Base-by-base conservation (phyloP, 495 filamentous ascomycete species). In the Cercophora sp. region DNA sequence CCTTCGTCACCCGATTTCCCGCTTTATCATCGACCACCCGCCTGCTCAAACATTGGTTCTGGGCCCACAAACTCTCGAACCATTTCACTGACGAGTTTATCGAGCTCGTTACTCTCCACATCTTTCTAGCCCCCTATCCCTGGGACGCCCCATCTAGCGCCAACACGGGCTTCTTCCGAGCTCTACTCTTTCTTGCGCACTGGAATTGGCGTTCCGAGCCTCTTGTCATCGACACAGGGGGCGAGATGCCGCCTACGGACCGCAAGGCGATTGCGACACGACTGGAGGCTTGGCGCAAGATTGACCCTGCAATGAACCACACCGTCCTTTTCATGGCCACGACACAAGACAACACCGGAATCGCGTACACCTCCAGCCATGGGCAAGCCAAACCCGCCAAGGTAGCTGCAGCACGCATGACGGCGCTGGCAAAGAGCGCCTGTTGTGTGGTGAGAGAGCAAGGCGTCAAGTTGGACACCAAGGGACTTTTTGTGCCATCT, bases 141-240 rank as follows among this genome's bases (percentile, higher is more conserved):
- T 96, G 88, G 85, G 70, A 81, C 15, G 67, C 79, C 1, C 93
- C 93, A 3, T 86, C 85, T 0, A 89, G 83, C 61, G 75, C 84
- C n/a, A 85, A 80, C 73, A 85, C 84, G 15, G 93, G 86, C 3
- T 95, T 98, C 60, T 66, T 91, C 16, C 80, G 91, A 34, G 87
- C 89, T 4, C 72, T 98, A 8, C 61, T 82, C 5, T 85, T 88
- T 56, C 68, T 97, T 9, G 79, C 90, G 1, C 77, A 80, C 19
- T 98, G 93, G 91, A 90, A 97, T 60, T 98, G 93, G 93, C 82
- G 88, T 18, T 70, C 77, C 23, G 84, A 89, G 22, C 87, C 93
- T 0, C 75, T 96, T 23, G 78, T 96, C 29, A 72, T 96, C 20
- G 87, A 96, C 63, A 75, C 90, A 5, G 70, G 76, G 47, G 76